A percentile compares a stretch with the other conserved stretches of the same genome.
Evolutionary conservation across 768 basidiomycete species (phyloP).

Genomic region (Hygrocybe coccinea): DNA sequence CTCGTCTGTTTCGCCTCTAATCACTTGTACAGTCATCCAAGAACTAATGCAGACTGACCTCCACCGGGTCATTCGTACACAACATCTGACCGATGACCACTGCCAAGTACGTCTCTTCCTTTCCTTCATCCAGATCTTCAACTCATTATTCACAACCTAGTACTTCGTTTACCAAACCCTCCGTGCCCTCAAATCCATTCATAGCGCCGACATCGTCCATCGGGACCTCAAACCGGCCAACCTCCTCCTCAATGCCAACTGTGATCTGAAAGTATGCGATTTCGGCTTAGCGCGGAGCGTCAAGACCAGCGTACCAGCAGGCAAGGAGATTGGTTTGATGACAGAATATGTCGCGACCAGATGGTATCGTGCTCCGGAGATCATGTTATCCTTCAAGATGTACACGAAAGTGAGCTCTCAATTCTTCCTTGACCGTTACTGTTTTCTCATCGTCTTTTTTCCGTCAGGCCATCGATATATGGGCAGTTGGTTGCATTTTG

Average conservation of each 20-base stretch:
- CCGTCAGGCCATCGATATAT: conserved; percentile 60
- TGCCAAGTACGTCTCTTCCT: conserved; percentile 50
- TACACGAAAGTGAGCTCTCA: conserved; percentile 56
- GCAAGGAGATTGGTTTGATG: conserved; percentile 65
- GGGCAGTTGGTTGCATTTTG: conserved; percentile 71
- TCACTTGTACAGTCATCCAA: conserved; percentile 55
- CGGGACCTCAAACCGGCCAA: conserved; percentile 84
- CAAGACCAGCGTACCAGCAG: conserved; percentile 48
- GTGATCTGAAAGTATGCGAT: conserved; percentile 85
- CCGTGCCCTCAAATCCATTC: conserved; percentile 83
- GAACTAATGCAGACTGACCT: conserved; percentile 89
- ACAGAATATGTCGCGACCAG: conserved; percentile 87
- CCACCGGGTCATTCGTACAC: conserved; percentile 87
- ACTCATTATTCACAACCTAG: conserved; percentile 26
- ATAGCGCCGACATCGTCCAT: conserved; percentile 78
- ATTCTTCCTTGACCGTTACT: conserved; percentile 6
- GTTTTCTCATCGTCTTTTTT: conserved; percentile 7
- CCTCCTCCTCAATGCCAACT: conserved; percentile 81
- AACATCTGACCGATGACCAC: conserved; percentile 87
- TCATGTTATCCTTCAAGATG: conserved; percentile 93
- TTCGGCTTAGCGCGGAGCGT: conserved; percentile 77
- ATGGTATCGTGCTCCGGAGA: conserved; percentile 92
- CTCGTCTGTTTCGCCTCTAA: conserved; percentile 1
- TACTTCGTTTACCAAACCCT: conserved; percentile 84
- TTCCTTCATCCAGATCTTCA: not conserved